Percentiles rank a stretch among this genome's conserved stretches.
These are phyloP conservation scores for Pleurotus tuoliensis DNA, from an alignment of 768 basidiomycete genomes.

Conservation along the genomic window DNA sequence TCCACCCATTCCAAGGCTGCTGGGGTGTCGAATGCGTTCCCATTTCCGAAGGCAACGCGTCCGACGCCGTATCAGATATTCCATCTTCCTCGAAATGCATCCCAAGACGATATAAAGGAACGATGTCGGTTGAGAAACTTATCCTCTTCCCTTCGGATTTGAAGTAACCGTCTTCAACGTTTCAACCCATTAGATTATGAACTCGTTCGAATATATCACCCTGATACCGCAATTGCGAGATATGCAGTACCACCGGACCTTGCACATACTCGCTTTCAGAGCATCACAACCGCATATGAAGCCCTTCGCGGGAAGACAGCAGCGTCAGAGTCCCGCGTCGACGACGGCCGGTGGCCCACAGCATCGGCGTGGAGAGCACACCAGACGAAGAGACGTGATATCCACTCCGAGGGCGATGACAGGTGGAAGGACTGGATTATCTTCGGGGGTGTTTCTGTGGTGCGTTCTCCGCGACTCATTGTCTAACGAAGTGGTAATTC, in stretches of 20 bases:
- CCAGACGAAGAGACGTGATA: slow-evolving; percentile 19
- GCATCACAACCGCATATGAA: slow-evolving; percentile 64
- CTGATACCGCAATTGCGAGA: slow-evolving; percentile 51
- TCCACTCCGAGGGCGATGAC: slow-evolving; percentile 29
- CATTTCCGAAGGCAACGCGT: slow-evolving; percentile 48
- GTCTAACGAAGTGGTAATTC: neutral
- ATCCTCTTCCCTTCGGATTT: too few species aligned
- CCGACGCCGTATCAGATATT: slow-evolving; percentile 75
- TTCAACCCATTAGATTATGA: slow-evolving; percentile 54
- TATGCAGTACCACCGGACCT: slow-evolving; percentile 31
- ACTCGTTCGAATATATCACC: slow-evolving; percentile 68
- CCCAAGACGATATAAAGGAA: slow-evolving; percentile 59
- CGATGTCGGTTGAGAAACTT: slow-evolving; percentile 46
- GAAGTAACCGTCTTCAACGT: too few species aligned
- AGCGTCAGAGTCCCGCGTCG: slow-evolving; percentile 14
- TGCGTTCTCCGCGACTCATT: slow-evolving; percentile 21
- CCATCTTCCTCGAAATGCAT: slow-evolving; percentile 52
- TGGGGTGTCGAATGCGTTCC: slow-evolving; percentile 14
- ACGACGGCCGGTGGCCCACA: slow-evolving; percentile 11
- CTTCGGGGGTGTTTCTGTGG: slow-evolving; percentile 43
- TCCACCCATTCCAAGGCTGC: neutral
- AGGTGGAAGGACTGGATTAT: slow-evolving; percentile 50
- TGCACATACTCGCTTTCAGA: slow-evolving; percentile 60
- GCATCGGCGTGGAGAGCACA: slow-evolving; percentile 10
- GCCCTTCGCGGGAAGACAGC: slow-evolving; percentile 36